These are phyloP conservation scores for Fraxinus albicans DNA, from an alignment of 305 asterid genomes.

Conservation along the genomic window DNA sequence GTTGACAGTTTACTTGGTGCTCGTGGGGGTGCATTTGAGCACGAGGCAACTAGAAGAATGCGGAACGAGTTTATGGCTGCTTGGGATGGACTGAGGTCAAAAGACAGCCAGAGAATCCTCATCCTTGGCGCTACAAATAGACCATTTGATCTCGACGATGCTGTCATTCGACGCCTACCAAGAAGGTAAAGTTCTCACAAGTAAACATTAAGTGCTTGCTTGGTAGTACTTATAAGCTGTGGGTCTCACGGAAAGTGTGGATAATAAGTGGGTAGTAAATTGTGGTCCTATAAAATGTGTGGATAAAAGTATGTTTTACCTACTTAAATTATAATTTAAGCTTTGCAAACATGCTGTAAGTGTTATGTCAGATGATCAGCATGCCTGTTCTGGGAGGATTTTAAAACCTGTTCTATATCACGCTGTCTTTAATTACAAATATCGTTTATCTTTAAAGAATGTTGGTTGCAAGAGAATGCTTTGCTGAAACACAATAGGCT, in stretches of 20 bases:
- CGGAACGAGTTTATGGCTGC: slow-evolving; percentile 98
- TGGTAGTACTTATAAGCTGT: background rate
- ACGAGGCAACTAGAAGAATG: slow-evolving; percentile 99
- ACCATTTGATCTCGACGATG: slow-evolving; percentile 98
- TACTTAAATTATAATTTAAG: background rate
- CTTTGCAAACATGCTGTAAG: background rate
- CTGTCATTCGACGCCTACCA: slow-evolving; percentile 97
- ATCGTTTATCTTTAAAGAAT: background rate
- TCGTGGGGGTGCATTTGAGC: slow-evolving; percentile 96
- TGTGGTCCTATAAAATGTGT: background rate
- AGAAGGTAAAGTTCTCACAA: slow-evolving; percentile 56
- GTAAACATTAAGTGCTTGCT: background rate
- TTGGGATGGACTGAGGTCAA: slow-evolving; percentile 98
- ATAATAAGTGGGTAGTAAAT: background rate
- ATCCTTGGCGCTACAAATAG: slow-evolving; percentile 99
- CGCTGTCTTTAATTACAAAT: background rate
- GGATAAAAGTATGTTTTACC: background rate
- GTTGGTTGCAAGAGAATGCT: background rate
- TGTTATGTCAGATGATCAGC: background rate
- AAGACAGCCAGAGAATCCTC: slow-evolving; percentile 90
- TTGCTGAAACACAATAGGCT: background rate
- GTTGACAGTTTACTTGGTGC: slow-evolving; percentile 99
- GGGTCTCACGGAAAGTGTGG: background rate
- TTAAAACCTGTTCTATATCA: background rate
- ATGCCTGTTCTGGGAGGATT: background rate